These are phyloP conservation scores for Anthracocystis panici-leucophaei DNA, from an alignment of 1,284 basidiomycete genomes.

Conservation along the genomic window DNA sequence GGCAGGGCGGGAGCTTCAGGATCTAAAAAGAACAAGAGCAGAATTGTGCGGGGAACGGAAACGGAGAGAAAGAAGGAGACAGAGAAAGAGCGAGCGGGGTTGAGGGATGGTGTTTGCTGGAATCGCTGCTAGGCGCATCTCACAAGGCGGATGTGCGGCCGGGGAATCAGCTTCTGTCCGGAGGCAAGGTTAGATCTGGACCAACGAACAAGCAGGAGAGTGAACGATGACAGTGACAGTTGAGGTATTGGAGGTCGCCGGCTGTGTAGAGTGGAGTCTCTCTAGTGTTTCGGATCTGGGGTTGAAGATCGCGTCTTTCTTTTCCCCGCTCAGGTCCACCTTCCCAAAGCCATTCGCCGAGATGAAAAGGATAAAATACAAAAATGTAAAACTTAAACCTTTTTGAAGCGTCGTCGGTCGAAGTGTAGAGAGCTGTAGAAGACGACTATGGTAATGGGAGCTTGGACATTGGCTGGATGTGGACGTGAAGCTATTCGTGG, in stretches of 20 bases:
- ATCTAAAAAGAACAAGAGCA: slow-evolving; percentile 10
- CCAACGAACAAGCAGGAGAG: background rate
- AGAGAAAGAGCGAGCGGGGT: slow-evolving; percentile 3
- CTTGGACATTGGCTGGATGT: too few species aligned
- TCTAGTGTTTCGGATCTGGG: slow-evolving; percentile 6
- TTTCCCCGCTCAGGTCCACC: slow-evolving; percentile 40
- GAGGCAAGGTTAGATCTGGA: background rate
- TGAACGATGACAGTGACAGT: background rate
- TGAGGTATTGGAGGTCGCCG: background rate
- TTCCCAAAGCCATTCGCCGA: slow-evolving; percentile 15
- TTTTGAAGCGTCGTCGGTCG: too few species aligned
- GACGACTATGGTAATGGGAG: too few species aligned
- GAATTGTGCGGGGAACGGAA: slow-evolving; percentile 1
- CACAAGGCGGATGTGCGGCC: slow-evolving; percentile 13
- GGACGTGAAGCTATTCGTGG: too few species aligned
- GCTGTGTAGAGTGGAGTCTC: background rate
- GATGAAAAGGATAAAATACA: slow-evolving; percentile 6
- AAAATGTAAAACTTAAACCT: background rate
- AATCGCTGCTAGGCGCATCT: slow-evolving; percentile 29
- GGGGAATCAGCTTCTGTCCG: slow-evolving; percentile 28
- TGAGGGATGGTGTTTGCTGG: background rate
- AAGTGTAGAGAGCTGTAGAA: too few species aligned
- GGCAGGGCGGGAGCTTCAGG: slow-evolving; percentile 26
- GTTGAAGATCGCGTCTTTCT: background rate
- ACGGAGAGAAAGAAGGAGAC: background rate